Conservation (phyloP, 192 early-diverging fungal genomes). For the Kappamyces sp. region DNA sequence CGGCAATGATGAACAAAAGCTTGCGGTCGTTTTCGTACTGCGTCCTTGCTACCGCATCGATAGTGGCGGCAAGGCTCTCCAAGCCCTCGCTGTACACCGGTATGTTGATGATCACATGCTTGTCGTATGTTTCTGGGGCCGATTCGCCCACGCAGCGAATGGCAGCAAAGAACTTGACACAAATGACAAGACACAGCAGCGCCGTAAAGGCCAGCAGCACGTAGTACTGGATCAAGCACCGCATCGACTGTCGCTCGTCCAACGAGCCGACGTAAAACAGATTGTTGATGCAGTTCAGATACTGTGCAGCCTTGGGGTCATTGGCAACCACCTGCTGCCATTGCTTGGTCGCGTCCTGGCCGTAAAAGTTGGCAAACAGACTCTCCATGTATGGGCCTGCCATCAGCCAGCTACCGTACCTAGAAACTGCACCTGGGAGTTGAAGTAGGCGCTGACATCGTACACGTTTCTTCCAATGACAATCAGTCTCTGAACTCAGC, state of each 20-base stretch:
- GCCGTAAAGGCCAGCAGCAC: slow-evolving; percentile 70
- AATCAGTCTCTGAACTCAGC: slow-evolving; percentile 20
- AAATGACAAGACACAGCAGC: slow-evolving; percentile 75
- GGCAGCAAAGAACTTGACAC: slow-evolving; percentile 60
- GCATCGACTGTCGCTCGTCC: slow-evolving; percentile 74
- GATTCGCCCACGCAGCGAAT: slow-evolving; percentile 45
- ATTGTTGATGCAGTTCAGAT: slow-evolving; percentile 64
- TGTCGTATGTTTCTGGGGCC: slow-evolving; percentile 84
- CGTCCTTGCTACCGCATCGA: slow-evolving; percentile 65
- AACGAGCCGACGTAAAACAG: slow-evolving; percentile 78
- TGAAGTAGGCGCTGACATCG: slow-evolving; percentile 45
- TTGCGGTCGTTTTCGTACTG: slow-evolving; percentile 76
- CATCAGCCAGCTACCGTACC: background rate
- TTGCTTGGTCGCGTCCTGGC: slow-evolving; percentile 32
- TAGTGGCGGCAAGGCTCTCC: slow-evolving; percentile 58
- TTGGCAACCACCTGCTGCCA: slow-evolving; percentile 15
- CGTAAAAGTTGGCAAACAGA: slow-evolving; percentile 28
- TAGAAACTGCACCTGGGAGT: slow-evolving; percentile 18
- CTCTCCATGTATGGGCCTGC: slow-evolving; percentile 14
- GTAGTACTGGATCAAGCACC: slow-evolving; percentile 82
- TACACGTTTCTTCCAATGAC: slow-evolving; percentile 51
- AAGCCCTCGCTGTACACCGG: slow-evolving; percentile 90
- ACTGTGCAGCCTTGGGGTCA: slow-evolving; percentile 11
- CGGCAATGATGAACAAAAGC: slow-evolving; percentile 71
- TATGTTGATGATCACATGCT: slow-evolving; percentile 92